Evolutionary conservation across 2,329 filamentous ascomycete species (phyloP).

Genomic region (Coniochaeta prunicola): DNA sequence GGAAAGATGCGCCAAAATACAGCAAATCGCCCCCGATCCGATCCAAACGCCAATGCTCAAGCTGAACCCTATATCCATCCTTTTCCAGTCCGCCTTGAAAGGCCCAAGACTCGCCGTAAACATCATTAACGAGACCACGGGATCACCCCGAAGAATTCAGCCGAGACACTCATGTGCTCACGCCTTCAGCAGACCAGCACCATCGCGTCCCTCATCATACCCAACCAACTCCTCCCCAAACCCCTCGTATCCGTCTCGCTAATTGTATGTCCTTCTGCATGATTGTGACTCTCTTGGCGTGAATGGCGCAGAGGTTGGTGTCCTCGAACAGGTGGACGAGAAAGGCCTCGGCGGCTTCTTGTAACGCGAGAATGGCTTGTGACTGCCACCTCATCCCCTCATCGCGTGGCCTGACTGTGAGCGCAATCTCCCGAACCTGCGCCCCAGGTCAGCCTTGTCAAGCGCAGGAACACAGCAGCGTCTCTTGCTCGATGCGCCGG

Average conservation of each 20-base stretch:
- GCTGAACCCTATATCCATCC: background rate
- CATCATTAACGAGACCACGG: background rate
- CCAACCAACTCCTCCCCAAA: conserved; percentile 64
- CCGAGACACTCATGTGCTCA: background rate
- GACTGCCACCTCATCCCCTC: conserved; percentile 89
- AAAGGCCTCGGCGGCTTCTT: conserved; percentile 95
- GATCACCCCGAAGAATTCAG: background rate
- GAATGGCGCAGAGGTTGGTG: conserved; percentile 91
- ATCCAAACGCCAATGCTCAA: background rate
- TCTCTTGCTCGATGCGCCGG: background rate
- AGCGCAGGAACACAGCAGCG: background rate
- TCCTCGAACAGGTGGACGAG: conserved; percentile 95
- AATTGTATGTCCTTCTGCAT: conserved; percentile 98
- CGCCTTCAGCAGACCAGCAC: background rate
- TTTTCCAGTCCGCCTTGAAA: background rate
- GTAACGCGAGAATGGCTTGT: conserved; percentile 84
- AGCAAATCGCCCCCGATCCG: background rate
- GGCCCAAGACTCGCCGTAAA: too few species aligned
- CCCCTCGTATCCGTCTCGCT: conserved; percentile 69
- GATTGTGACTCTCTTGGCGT: conserved; percentile 93
- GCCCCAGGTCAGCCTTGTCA: background rate
- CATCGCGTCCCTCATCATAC: conserved; percentile 12
- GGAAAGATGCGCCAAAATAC: background rate
- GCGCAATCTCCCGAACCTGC: conserved; percentile 66
- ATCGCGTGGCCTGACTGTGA: conserved; percentile 53